Base-by-base conservation (phyloP, 768 basidiomycete species). In the Tricholomella constricta region DNA sequence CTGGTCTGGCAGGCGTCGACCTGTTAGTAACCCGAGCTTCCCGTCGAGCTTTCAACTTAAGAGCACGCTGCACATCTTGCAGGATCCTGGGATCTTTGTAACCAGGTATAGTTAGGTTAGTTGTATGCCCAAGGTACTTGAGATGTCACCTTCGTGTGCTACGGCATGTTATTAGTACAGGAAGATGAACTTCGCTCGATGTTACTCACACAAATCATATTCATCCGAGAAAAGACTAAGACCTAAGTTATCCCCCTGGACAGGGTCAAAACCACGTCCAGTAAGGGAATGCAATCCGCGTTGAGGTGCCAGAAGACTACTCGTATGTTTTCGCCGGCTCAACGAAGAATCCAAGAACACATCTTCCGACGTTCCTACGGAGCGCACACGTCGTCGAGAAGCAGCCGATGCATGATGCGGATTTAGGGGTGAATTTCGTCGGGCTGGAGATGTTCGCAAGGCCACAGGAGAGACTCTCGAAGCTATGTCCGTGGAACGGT, bases 1-100 rank as follows among this genome's bases (percentile, higher is more conserved):
- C 57, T n/a, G 53, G 48, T 35, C 50, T 64, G 12, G 55, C 35
- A 38, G 55, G 36, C 27, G 47, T 68, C 20, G 58, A 56, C 38
- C 69, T 72, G 45, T 51, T 53, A 37, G 45, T 70, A 26, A 81
- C 64, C 36, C 88, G 83, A 45, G 87, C 87, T 60, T 90, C 89
- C 23, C 88, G 81, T 43, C 85, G 78, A 23, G 88, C 85, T 67
- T 91, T 90, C 46, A 89, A 70, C 51, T 81, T 83, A 26, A 92
- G 64, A 5, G 88, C 89, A 48, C 83, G 82, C 59, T 91, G 87
- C 6, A 92, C 88, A 56, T 91, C 90, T 65, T 87, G 88, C 48
- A 91, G 66, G 56, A 92, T 86, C 59, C 78, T 78, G n/a, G 89
- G 87, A 71, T 92, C 89, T 92, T 67, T 42, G 35, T 22, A 32